Conservation (phyloP, 2,329 filamentous ascomycete species). For the Cercospora sp. region DNA sequence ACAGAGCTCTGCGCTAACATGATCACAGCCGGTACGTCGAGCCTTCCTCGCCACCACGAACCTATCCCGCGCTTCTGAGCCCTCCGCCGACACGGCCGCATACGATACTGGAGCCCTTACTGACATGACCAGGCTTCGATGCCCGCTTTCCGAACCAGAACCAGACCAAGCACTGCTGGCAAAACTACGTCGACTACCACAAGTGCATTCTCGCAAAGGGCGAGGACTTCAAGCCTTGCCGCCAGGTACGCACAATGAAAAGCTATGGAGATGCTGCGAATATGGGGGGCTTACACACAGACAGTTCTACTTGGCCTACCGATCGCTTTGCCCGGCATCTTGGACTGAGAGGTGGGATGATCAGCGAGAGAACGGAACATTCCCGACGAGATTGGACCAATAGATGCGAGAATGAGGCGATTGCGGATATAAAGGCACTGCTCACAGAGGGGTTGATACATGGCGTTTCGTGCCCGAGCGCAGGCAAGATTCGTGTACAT, state of each 20-base stretch:
- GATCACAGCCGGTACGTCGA: conserved; percentile 38
- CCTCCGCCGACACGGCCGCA: background rate
- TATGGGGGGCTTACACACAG: background rate
- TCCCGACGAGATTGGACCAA: conserved; percentile 54
- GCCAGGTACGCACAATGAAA: conserved; percentile 66
- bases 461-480: conserved; percentile 6
- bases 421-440: background rate
- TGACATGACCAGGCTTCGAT: conserved; percentile 75
- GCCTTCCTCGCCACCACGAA: conserved; percentile 1
- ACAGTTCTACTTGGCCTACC: conserved; percentile 95
- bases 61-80: background rate
- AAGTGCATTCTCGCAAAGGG: conserved; percentile 99
- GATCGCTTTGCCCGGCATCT: conserved; percentile 91
- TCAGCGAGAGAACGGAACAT: conserved; percentile 71
- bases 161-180: conserved; percentile 99
- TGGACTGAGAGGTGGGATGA: conserved; percentile 97
- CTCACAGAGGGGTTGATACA: background rate
- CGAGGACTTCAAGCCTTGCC: conserved; percentile 96
- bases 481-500: conserved; percentile 23
- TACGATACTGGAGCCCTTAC: background rate
- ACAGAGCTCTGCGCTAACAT: conserved; percentile 27
- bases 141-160: conserved; percentile 99
- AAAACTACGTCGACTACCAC: conserved; percentile 99
- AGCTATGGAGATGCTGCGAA: background rate
- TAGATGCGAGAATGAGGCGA: conserved; percentile 34